Conservation (phyloP, 805 yeast genomes). For the Candida ipomoeae region DNA sequence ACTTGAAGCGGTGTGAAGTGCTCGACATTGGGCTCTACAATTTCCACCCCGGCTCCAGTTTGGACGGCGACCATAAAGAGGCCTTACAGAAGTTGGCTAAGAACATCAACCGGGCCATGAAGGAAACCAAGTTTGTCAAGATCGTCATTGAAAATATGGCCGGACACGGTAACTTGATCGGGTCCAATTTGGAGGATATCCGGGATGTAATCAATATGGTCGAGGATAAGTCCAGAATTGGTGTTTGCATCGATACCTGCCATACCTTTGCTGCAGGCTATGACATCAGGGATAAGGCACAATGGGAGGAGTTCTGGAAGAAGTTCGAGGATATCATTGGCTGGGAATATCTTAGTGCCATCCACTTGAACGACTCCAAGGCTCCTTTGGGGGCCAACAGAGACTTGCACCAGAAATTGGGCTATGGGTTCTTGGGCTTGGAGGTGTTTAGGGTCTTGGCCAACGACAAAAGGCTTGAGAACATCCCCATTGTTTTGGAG, state of each 20-base stretch:
- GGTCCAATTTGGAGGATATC: slow-evolving; percentile 74
- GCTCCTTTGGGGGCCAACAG: slow-evolving; percentile 88
- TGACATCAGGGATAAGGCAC: slow-evolving; percentile 62
- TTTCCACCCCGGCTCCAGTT: slow-evolving; percentile 88
- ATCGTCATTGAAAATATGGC: slow-evolving; percentile 97
- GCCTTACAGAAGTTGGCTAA: slow-evolving; percentile 70
- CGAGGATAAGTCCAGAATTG: slow-evolving; percentile 81
- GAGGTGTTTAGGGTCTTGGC: slow-evolving; percentile 79
- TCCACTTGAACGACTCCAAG: slow-evolving; percentile 92
- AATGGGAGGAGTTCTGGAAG: slow-evolving; percentile 66
- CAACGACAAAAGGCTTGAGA: slow-evolving; percentile 56
- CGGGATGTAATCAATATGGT: slow-evolving; percentile 68
- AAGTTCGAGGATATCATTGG: slow-evolving; percentile 76
- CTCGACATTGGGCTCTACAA: slow-evolving; percentile 83
- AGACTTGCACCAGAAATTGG: slow-evolving; percentile 87
- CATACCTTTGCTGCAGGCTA: slow-evolving; percentile 97
- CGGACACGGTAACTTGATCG: slow-evolving; percentile 89
- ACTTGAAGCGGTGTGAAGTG: slow-evolving; percentile 79
- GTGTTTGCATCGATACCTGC: slow-evolving; percentile 95
- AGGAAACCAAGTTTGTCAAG: slow-evolving; percentile 71
- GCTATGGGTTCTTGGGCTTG: slow-evolving; percentile 83
- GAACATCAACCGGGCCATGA: slow-evolving; percentile 74
- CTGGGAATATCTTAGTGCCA: slow-evolving; percentile 64
- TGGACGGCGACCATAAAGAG: slow-evolving; percentile 59
- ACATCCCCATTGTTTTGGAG: slow-evolving; percentile 79